phyloP scores from a whole-genome alignment of 441 rosid species.

The Rhodomyrtus psidioides region DNA sequence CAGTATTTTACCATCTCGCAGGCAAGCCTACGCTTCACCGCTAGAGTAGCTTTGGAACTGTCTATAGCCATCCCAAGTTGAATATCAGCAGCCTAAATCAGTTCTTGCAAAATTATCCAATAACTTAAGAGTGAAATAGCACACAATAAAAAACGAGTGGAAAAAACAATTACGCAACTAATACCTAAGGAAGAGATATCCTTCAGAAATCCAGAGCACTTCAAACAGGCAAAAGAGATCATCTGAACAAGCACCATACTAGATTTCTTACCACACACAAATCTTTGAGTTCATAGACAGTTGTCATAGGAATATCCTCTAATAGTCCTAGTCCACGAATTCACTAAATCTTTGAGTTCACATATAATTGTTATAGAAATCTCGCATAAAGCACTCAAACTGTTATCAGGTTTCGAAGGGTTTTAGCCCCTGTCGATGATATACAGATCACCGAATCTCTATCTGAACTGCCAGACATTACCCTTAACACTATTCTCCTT shows the following conservation, averaged over 20 bases:
- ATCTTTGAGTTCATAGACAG: background rate
- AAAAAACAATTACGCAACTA: background rate
- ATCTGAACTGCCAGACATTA: background rate
- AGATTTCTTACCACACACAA: background rate
- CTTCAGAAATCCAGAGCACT: background rate
- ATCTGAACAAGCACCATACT: background rate
- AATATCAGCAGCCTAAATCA: conserved; percentile 80
- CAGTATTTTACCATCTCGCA: conserved; percentile 99
- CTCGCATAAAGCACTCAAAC: background rate
- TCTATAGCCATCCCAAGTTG: conserved; percentile 99
- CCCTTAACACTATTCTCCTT: background rate
- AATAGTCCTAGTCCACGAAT: background rate
- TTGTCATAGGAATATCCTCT: background rate
- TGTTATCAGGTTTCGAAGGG: background rate
- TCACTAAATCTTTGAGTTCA: background rate
- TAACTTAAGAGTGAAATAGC: background rate
- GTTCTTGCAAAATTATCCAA: background rate
- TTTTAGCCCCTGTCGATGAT: background rate
- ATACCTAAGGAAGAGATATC: background rate
- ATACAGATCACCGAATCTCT: background rate
- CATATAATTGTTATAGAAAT: background rate
- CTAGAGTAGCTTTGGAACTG: conserved; percentile 95
- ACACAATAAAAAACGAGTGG: background rate
- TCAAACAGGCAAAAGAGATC: background rate
- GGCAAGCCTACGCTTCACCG: conserved; percentile 98